Evolutionary conservation across 768 basidiomycete species (phyloP).

Genomic region (Gymnopilus junonius): DNA sequence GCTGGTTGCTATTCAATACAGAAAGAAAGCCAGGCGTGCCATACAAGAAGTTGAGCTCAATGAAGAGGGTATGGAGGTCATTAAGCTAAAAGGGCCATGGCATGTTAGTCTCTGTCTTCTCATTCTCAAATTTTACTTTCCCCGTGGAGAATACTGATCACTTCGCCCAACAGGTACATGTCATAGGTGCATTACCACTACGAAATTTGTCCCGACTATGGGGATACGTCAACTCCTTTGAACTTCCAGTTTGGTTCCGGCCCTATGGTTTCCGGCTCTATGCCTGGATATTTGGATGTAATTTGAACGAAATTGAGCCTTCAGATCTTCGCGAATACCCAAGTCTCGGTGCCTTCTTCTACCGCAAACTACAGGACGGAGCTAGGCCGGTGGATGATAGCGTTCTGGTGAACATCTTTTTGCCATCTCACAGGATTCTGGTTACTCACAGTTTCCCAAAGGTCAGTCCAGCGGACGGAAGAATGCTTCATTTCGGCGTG

Average conservation of each 20-base stretch:
- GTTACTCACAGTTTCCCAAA: slow-evolving; percentile 28
- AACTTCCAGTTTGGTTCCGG: slow-evolving; percentile 95
- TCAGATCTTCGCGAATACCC: slow-evolving; percentile 78
- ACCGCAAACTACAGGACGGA: slow-evolving; percentile 83
- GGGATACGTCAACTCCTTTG: slow-evolving; percentile 94
- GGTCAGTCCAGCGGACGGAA: slow-evolving; percentile 96
- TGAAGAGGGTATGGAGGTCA: slow-evolving; percentile 81
- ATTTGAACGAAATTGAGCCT: slow-evolving; percentile 88
- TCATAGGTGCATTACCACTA: slow-evolving; percentile 92
- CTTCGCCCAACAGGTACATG: slow-evolving; percentile 74
- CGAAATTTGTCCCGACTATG: slow-evolving; percentile 95
- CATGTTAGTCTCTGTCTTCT: too few relatives aligned
- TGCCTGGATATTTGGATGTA: slow-evolving; percentile 88
- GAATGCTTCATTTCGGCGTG: slow-evolving; percentile 88
- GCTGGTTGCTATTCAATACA: slow-evolving; percentile 77
- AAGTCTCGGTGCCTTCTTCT: slow-evolving; percentile 96
- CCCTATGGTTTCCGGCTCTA: slow-evolving; percentile 89
- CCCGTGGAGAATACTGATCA: too few relatives aligned
- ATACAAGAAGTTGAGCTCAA: slow-evolving; percentile 75
- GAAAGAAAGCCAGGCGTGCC: slow-evolving; percentile 55
- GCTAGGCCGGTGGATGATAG: slow-evolving; percentile 79
- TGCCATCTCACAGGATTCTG: neutral
- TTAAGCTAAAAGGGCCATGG: slow-evolving; percentile 89
- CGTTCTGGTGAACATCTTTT: slow-evolving; percentile 56
- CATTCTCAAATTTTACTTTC: too few relatives aligned